These are phyloP conservation scores for Paraphoma sp. DNA, from an alignment of 2,329 filamentous ascomycete species.

Conservation along the genomic window DNA sequence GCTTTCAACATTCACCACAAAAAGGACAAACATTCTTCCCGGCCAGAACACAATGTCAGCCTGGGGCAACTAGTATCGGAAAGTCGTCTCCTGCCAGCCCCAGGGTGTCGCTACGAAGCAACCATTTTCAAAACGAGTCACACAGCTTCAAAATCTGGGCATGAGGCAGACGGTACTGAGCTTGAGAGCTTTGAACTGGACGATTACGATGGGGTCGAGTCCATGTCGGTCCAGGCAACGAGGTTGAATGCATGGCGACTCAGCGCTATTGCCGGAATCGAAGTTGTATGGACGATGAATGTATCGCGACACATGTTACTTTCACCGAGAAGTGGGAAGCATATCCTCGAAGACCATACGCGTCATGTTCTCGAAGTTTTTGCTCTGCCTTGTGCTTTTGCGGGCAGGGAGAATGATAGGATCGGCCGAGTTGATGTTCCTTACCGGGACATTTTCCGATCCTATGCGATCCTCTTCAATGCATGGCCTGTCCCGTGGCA, in stretches of 20 bases:
- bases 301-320: constrained; percentile 20
- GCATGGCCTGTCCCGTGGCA: no score
- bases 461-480: no score
- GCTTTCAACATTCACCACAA: constrained; percentile 10
- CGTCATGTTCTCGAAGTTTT: neutral
- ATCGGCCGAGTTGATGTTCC: no score
- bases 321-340: constrained; percentile 6
- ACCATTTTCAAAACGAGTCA: constrained; percentile 8
- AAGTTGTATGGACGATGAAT: constrained; percentile 17
- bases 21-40: neutral
- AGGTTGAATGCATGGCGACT: constrained; percentile 18
- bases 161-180: neutral
- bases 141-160: neutral
- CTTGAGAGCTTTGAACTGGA: constrained; percentile 1
- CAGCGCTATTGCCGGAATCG: constrained; percentile 9
- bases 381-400: neutral
- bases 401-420: no score
- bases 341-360: neutral
- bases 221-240: constrained; percentile 15
- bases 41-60: constrained; percentile 6
- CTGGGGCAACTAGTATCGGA: constrained; percentile 10
- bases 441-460: no score
- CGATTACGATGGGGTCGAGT: constrained; percentile 20
- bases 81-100: constrained; percentile 13
- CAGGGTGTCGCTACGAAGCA: constrained; percentile 4